Evolutionary conservation across 768 basidiomycete genomes (phyloP).

Genomic region (Hypholoma fasciculare): DNA sequence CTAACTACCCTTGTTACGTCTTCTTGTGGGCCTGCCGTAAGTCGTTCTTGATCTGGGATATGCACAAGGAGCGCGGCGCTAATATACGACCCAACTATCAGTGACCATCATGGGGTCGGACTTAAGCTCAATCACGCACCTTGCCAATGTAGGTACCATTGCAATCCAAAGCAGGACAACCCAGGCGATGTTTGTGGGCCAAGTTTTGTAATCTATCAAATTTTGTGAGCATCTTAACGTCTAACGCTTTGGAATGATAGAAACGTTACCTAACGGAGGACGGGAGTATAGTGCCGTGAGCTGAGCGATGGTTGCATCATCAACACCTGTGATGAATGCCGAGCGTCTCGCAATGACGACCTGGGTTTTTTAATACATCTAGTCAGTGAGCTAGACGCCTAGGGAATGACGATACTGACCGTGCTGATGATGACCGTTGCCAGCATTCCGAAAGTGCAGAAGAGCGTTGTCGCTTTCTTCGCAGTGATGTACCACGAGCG

Average conservation of each 20-base stretch:
- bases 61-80: background rate
- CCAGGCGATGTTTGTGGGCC: slow-evolving; percentile 34
- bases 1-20: background rate
- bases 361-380: slow-evolving; percentile 7
- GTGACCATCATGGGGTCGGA: background rate
- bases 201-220: slow-evolving; percentile 27
- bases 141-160: slow-evolving; percentile 21
- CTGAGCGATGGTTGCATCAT: slow-evolving; percentile 15
- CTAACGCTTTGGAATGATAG: background rate
- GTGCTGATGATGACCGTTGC: slow-evolving; percentile 29
- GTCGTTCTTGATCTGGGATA: background rate
- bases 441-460: slow-evolving; percentile 24
- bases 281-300: slow-evolving; percentile 23
- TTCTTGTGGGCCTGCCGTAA: background rate
- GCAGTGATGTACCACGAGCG: slow-evolving; percentile 26
- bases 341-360: slow-evolving; percentile 27
- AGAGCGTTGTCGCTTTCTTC: slow-evolving; percentile 19
- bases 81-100: background rate
- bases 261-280: slow-evolving; percentile 28
- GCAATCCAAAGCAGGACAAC: slow-evolving; percentile 34
- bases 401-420: slow-evolving; percentile 18
- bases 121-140: slow-evolving; percentile 16
- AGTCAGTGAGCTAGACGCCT: background rate
- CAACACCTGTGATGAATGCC: slow-evolving; percentile 27
- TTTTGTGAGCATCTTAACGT: background rate